Conservation (phyloP, 164 flowering plant genomes). For the Macadamia integrifolia region DNA sequence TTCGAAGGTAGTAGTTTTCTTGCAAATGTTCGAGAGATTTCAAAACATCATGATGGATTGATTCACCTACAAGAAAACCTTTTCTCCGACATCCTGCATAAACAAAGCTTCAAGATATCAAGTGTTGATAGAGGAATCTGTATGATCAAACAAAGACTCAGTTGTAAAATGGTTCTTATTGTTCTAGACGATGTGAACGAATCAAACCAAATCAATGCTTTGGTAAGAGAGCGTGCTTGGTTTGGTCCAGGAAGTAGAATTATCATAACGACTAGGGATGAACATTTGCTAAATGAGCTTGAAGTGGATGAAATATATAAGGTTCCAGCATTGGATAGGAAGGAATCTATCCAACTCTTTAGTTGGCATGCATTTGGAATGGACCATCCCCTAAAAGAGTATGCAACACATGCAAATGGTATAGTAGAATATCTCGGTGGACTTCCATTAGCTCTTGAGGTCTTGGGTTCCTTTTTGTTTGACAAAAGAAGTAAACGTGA, state of each 20-base stretch:
- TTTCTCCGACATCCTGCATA: too few relatives aligned
- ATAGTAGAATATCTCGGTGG: not conserved
- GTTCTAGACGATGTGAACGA: conserved; percentile 8
- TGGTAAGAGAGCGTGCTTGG: not conserved
- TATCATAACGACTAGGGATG: conserved; percentile 6
- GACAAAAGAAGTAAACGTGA: not conserved
- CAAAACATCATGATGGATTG: too few relatives aligned
- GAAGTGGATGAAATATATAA: not conserved
- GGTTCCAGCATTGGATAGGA: not conserved
- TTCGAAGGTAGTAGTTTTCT: conserved; percentile 5
- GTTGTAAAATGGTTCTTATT: not conserved
- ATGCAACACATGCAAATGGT: not conserved
- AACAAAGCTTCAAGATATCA: too few relatives aligned
- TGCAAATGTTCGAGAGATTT: too few relatives aligned
- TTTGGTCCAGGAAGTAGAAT: conserved; percentile 1
- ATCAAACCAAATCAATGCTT: conserved; percentile 1
- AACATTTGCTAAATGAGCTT: not conserved
- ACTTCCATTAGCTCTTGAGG: conserved; percentile 4
- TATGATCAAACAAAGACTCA: not conserved
- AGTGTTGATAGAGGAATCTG: not conserved
- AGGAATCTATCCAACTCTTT: not conserved
- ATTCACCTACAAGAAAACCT: too few relatives aligned
- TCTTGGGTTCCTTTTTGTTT: not conserved
- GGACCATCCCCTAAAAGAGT: not conserved
- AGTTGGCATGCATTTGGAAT: conserved; percentile 1